Evolutionary conservation across 1,139 yeast genomes (phyloP).

Genomic region (Candida sojae): DNA sequence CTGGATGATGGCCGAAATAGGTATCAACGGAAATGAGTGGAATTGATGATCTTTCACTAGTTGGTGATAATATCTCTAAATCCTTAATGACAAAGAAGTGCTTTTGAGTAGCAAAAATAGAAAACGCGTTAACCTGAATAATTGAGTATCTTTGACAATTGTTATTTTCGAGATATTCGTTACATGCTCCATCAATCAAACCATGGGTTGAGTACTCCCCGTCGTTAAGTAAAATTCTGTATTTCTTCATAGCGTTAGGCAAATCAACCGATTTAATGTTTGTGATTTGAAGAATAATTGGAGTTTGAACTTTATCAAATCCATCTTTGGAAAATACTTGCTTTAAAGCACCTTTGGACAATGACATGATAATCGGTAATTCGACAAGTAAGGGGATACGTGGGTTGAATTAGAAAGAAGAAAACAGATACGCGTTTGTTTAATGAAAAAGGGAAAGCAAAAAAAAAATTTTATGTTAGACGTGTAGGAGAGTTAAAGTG

Average conservation of each 20-base stretch:
- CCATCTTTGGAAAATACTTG: conserved; percentile 27
- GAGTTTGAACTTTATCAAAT: conserved; percentile 25
- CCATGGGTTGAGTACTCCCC: conserved; percentile 67
- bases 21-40: conserved; percentile 47
- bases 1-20: conserved; percentile 56
- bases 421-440: background rate
- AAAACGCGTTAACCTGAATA: conserved; percentile 41
- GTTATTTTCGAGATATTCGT: conserved; percentile 49
- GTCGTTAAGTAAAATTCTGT: conserved; percentile 63
- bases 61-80: conserved; percentile 45
- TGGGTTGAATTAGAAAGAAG: background rate
- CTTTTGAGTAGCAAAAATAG: conserved; percentile 51
- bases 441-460: too few species aligned
- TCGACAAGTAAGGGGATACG: background rate
- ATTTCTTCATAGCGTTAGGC: conserved; percentile 46
- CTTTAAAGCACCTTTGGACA: conserved; percentile 28
- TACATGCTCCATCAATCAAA: conserved; percentile 61
- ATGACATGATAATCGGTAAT: conserved; percentile 9
- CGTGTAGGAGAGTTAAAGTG: too few species aligned
- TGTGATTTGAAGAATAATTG: conserved; percentile 49
- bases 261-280: conserved; percentile 45
- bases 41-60: conserved; percentile 30
- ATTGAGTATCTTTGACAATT: conserved; percentile 39
- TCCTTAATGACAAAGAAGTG: conserved; percentile 58
- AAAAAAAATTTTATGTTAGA: too few species aligned